Conservation (phyloP, 108 stramenopile species). For the Hondaea fermentalgiana region DNA sequence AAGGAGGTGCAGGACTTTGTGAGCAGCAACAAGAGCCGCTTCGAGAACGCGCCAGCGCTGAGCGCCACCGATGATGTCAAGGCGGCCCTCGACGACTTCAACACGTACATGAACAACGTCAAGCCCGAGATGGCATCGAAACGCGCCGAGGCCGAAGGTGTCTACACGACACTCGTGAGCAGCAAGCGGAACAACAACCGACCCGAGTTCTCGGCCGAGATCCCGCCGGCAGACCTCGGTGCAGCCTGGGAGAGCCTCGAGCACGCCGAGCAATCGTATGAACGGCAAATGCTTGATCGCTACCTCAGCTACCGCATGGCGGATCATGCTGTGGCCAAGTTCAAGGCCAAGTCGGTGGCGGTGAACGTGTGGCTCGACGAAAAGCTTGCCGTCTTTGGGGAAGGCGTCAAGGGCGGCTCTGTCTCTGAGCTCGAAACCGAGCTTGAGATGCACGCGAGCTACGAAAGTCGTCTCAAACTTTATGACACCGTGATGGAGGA, state of each 20-base stretch:
- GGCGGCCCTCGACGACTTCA: slow-evolving; percentile 3
- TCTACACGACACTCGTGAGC: neutral
- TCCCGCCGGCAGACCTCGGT: neutral
- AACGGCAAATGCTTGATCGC: neutral
- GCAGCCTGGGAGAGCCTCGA: neutral
- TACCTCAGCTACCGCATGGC: neutral
- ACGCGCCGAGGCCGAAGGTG: slow-evolving; percentile 8
- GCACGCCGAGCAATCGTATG: neutral
- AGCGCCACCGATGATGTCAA: neutral
- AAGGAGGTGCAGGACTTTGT: neutral
- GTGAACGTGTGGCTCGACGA: neutral
- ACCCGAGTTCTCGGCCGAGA: neutral
- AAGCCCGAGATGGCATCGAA: neutral
- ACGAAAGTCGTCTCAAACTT: neutral
- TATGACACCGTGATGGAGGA: neutral
- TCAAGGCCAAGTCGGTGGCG: slow-evolving; percentile 9
- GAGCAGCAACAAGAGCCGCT: neutral
- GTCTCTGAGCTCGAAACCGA: neutral
- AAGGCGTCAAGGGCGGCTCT: neutral
- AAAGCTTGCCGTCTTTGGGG: neutral
- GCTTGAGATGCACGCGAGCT: neutral
- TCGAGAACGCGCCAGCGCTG: neutral
- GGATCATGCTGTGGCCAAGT: neutral
- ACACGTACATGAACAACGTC: neutral
- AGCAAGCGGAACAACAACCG: slow-evolving; percentile 14